Evolutionary conservation across 306 rosid species (phyloP), one percentile per base, ranked within the genome.

Genomic region (Cucurbita argyrosperma): DNA sequence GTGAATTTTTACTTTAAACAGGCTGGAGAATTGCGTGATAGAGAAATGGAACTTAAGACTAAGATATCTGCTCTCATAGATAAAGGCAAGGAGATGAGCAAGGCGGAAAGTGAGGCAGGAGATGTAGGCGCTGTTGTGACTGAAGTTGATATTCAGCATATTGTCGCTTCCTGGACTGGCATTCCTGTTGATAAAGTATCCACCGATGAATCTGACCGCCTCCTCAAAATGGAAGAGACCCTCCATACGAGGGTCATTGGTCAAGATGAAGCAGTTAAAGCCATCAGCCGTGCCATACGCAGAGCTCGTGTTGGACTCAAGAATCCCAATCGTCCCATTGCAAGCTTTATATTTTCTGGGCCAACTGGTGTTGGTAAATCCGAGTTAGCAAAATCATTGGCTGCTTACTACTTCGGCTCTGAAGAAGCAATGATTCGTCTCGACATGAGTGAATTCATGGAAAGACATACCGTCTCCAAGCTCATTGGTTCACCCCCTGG

Each of bases 391-490:
- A 92, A 92, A 74, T 76, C 98, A 59, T 78, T 92, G 86, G 98
- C 98, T 55, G 78, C 96, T 35, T 92, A 92, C 89, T 92, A 92
- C 79, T 90, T 90, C 73, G 98, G 98, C 50, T 92, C 98, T 7
- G 93, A 90, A 80, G 98, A 92, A 67, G 96, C 98, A 82, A 92
- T 92, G 98, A 88, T 92, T 79, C 86, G 96, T 55, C 98, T 92
- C 61, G 98, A 92, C 73, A 92, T 92, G 98, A 92, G 98, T 82
- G 98, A 92, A 77, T 92, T 92, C 66, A 92, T 92, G 98, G 98
- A 92, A 75, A 87, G 98, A 74, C 98, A 92, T 78, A 90, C 98
- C 0, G 98, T 90, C 30, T 92, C 98, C 21, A 92, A 92, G 83
- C 96, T 92, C 70, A 90, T 92, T 54, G 98, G 98, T 65, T 92